These are phyloP conservation scores for Sporothrix variecibatus DNA, from an alignment of 2,329 filamentous ascomycete genomes.

Conservation along the genomic window DNA sequence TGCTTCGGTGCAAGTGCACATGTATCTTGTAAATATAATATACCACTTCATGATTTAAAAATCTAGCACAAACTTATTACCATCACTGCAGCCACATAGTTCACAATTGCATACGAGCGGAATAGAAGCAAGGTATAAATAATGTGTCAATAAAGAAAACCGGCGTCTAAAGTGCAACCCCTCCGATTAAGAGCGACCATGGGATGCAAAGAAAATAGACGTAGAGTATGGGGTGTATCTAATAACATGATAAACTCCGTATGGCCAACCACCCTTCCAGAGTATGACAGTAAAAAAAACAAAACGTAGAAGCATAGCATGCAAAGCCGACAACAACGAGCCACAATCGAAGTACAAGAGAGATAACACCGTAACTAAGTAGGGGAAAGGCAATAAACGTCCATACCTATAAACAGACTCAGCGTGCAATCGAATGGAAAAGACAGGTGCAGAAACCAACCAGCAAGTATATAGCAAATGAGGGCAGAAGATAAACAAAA, in stretches of 20 bases:
- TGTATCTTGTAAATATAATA: not conserved
- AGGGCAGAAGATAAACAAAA: not conserved
- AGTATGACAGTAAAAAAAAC: not conserved
- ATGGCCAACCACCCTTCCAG: not conserved
- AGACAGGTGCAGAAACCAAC: not conserved
- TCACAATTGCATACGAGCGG: not conserved
- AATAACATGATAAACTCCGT: constrained; percentile 25
- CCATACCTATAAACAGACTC: not conserved
- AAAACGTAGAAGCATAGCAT: not conserved
- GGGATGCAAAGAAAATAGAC: constrained; percentile 19
- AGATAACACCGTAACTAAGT: not conserved
- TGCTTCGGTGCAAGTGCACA: not conserved
- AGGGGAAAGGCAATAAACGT: not conserved
- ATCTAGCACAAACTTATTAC: not conserved
- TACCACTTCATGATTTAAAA: not conserved
- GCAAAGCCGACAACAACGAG: not conserved
- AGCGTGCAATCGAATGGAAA: not conserved
- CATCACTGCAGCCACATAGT: not conserved
- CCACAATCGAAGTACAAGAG: constrained; percentile 4
- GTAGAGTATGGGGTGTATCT: constrained; percentile 21
- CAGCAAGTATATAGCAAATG: not conserved
- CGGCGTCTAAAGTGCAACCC: not conserved
- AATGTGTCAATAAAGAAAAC: not conserved
- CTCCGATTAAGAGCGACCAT: constrained; percentile 12
- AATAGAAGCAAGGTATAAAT: not conserved